A percentile compares a stretch with the other conserved stretches of the same genome.
Evolutionary conservation across 2,329 filamentous ascomycete genomes (phyloP).

Genomic region (Pezicula neosporulosa): DNA sequence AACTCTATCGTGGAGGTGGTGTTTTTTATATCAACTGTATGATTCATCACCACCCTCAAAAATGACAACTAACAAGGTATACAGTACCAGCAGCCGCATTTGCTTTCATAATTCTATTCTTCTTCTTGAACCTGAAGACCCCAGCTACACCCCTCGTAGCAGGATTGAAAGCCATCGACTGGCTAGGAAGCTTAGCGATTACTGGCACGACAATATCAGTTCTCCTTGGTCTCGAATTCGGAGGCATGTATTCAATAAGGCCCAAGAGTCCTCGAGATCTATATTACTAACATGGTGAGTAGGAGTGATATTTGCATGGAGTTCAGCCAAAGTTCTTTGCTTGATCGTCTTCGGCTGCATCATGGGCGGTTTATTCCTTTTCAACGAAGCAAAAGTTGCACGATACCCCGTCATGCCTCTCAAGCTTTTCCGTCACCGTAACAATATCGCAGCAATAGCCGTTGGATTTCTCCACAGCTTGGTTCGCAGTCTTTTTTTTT

Average conservation of each 20-base stretch:
- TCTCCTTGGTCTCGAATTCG: constrained; percentile 81
- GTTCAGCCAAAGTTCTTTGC: constrained; percentile 27
- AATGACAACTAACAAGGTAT: background rate
- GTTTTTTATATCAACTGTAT: constrained; percentile 32
- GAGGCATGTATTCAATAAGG: constrained; percentile 44
- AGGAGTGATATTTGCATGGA: constrained; percentile 57
- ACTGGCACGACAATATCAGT: constrained; percentile 78
- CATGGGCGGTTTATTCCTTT: constrained; percentile 55
- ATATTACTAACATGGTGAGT: background rate
- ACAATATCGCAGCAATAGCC: constrained; percentile 62
- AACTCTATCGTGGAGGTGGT: constrained; percentile 58
- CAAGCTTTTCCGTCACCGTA: constrained; percentile 62
- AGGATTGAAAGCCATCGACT: constrained; percentile 60
- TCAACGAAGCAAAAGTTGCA: constrained; percentile 71
- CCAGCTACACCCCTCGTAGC: constrained; percentile 58
- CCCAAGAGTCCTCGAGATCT: background rate
- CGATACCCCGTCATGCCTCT: constrained; percentile 77
- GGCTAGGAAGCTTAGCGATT: constrained; percentile 56
- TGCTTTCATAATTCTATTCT: constrained; percentile 48
- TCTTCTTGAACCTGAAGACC: constrained; percentile 65
- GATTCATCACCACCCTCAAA: background rate
- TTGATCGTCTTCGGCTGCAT: constrained; percentile 60
- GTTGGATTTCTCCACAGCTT: constrained; percentile 64
- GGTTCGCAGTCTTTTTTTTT: too few relatives aligned
- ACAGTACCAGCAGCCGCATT: constrained; percentile 21